Percentiles rank a stretch among this genome's conserved stretches.
Evolutionary conservation across 139 green algal species (phyloP).

Genomic region (Closterium sp.): DNA sequence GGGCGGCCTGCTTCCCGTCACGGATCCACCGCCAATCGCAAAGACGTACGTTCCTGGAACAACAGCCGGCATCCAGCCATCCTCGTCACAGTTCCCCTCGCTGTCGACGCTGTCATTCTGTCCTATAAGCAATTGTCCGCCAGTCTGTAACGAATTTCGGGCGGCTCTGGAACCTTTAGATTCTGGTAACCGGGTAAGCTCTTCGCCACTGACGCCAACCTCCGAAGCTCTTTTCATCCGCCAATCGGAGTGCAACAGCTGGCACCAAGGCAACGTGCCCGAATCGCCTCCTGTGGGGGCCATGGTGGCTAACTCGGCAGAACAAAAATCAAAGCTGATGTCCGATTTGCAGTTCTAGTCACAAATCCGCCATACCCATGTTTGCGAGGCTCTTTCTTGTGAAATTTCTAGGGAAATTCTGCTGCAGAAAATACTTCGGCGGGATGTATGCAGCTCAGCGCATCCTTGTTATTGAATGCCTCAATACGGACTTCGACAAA

Average conservation of each 20-base stretch:
- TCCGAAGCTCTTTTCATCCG: not conserved
- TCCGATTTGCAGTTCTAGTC: not conserved
- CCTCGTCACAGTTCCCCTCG: not conserved
- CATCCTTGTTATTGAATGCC: not conserved
- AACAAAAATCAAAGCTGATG: not conserved
- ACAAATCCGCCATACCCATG: not conserved
- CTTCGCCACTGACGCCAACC: not conserved
- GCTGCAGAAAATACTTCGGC: too few relatives aligned
- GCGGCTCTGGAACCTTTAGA: not conserved
- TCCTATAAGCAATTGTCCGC: not conserved
- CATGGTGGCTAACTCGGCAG: not conserved
- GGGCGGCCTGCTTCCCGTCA: not conserved
- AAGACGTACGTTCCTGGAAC: not conserved
- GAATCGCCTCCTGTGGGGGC: not conserved
- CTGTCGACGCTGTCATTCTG: not conserved
- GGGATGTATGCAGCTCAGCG: too few relatives aligned
- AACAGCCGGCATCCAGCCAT: not conserved
- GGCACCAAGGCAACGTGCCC: not conserved
- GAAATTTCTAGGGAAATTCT: too few relatives aligned
- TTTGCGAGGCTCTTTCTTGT: too few relatives aligned
- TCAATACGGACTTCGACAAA: not conserved
- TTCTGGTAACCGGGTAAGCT: not conserved
- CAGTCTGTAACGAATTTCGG: not conserved
- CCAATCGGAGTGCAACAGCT: not conserved
- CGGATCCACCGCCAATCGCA: not conserved